These are phyloP conservation scores for Lichtheimia ornata DNA, from an alignment of 371 early-diverging fungal genomes.

Conservation along the genomic window DNA sequence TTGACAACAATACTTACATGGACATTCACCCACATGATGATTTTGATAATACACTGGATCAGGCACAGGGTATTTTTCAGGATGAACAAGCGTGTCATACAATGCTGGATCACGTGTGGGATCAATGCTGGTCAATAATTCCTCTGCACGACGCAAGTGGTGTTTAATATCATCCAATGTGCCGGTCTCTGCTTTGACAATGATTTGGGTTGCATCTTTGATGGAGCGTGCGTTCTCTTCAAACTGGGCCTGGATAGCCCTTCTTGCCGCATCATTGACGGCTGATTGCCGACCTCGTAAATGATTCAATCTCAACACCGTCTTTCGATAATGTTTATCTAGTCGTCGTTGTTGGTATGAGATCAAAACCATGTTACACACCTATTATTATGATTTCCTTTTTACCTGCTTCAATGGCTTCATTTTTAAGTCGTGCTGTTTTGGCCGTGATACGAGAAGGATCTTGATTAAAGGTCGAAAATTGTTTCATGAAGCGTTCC, in stretches of 20 bases:
- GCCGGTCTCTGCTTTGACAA: constrained; percentile 8
- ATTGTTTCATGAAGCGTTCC: constrained; percentile 23
- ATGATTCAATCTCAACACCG: constrained; percentile 16
- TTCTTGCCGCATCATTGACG: constrained; percentile 19
- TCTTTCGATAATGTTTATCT: constrained; percentile 21
- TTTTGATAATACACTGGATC: constrained; percentile 21
- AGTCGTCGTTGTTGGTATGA: not conserved
- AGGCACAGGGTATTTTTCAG: constrained; percentile 8
- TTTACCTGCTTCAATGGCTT: constrained; percentile 24
- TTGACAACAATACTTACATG: constrained; percentile 35
- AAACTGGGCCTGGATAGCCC: constrained; percentile 14
- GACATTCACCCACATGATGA: constrained; percentile 28
- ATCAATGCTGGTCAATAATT: constrained; percentile 4
- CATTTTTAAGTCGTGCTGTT: constrained; percentile 22
- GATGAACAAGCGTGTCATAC: constrained; percentile 10
- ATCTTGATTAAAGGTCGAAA: constrained; percentile 17
- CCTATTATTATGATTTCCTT: not conserved
- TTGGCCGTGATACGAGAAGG: constrained; percentile 14
- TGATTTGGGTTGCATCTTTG: constrained; percentile 8
- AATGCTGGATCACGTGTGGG: constrained; percentile 13
- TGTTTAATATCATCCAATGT: constrained; percentile 3
- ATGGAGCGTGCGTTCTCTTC: constrained; percentile 12
- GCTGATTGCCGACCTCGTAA: constrained; percentile 16
- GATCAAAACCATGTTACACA: not conserved
- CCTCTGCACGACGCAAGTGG: not conserved